Evolutionary conservation across 495 filamentous ascomycete genomes (phyloP), one percentile per base, ranked within the genome.

Genomic region (Massariosphaeria phaeospora): DNA sequence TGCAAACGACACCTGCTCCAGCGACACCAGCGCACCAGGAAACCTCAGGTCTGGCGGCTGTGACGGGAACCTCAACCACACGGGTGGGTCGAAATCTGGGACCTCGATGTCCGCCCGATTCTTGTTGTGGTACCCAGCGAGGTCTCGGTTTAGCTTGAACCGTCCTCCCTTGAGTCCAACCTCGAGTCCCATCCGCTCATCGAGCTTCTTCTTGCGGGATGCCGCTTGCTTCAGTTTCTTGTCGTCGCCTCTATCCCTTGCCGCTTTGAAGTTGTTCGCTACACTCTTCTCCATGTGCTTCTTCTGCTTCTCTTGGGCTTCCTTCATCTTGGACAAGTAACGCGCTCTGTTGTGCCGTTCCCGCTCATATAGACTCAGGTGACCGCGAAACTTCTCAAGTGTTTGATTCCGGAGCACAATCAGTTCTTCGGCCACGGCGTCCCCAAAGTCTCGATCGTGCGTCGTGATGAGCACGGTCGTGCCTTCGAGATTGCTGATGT

Each of bases 171-270:
- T 81, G n/a, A 82, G 79, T 61, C 69, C 80, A 33, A 85, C 82
- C 52, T 90, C 74, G 55, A 90, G 67, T 3, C 87, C 88, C 81
- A 80, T 82, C 33, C 86, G 75, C 45, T 91, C 82, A 50, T 91
- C 87, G 9, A 94, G 75, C 61, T 85, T 88, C 69, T 89, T 91
- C 65, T 88, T 85, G 7, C 86, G 75, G 1, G 80, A 84, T 47
- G 86, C 87, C 17, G 87, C 88, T 70, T 86, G 82, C 20, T 84
- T 80, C 18, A 91, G 73, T 63, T 87, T 88, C 62, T 88, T 90
- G 45, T 88, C 82, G 59, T 91, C 87, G 30, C 85, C 84, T 15
- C 79, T 81, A 36, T 79, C 78, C 67, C 83, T 86, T 18, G 84
- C 87, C 3, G 79, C 73, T 55, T 81, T 80, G 63, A 86, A 74